These are phyloP conservation scores for Penicillium cosmopolitanum DNA, from an alignment of 495 filamentous ascomycete genomes.

Conservation along the genomic window DNA sequence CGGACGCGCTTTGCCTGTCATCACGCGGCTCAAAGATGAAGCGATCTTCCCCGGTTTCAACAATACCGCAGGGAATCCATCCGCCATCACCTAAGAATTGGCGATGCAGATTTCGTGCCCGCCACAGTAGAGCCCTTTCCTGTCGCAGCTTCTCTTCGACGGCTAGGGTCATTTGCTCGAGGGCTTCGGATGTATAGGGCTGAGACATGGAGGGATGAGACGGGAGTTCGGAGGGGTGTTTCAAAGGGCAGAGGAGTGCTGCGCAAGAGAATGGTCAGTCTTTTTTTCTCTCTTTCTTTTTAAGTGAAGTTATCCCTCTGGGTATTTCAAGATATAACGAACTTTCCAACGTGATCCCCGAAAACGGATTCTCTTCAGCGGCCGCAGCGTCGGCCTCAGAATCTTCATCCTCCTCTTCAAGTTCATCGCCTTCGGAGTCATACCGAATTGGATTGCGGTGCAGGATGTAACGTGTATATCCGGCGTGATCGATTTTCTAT, in stretches of 20 bases:
- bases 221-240: slow-evolving; percentile 81
- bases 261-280: slow-evolving; percentile 12
- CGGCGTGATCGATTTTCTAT: slow-evolving; percentile 82
- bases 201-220: slow-evolving; percentile 81
- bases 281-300: not conserved
- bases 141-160: slow-evolving; percentile 72
- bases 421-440: slow-evolving; percentile 85
- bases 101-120: slow-evolving; percentile 75
- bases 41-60: slow-evolving; percentile 41
- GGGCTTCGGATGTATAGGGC: slow-evolving; percentile 77
- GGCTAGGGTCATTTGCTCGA: slow-evolving; percentile 77
- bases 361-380: slow-evolving; percentile 81
- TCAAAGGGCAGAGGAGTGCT: slow-evolving; percentile 89
- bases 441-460: slow-evolving; percentile 71
- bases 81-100: slow-evolving; percentile 77
- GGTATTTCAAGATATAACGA: slow-evolving; percentile 33
- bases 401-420: slow-evolving; percentile 74
- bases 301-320: no score
- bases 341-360: slow-evolving; percentile 83
- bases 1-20: slow-evolving; percentile 21
- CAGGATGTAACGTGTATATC: slow-evolving; percentile 83
- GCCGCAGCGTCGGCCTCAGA: slow-evolving; percentile 71
- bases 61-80: slow-evolving; percentile 72
- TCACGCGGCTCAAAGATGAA: slow-evolving; percentile 46
- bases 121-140: slow-evolving; percentile 75